Percentiles rank a stretch among this genome's conserved stretches.
These are phyloP conservation scores for Amanita pallidorosea DNA, from an alignment of 768 basidiomycete genomes.

Conservation along the genomic window DNA sequence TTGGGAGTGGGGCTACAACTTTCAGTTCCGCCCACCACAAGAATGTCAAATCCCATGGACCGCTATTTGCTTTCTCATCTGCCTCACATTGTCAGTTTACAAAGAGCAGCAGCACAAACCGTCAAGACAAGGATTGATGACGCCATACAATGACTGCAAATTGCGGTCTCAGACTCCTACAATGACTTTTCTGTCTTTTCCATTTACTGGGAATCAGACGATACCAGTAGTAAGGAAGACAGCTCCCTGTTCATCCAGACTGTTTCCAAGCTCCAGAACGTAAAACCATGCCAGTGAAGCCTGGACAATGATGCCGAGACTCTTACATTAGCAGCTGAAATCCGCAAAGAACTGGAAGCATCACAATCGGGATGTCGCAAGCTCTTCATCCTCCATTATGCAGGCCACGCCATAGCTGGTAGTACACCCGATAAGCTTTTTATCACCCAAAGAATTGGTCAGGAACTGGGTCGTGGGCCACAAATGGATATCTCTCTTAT, in stretches of 20 bases:
- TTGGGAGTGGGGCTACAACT: no score
- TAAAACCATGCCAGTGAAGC: conserved; percentile 5
- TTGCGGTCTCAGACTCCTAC: no score
- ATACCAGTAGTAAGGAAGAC: background rate
- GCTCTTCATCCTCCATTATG: conserved; percentile 9
- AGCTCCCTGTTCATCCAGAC: conserved; percentile 5
- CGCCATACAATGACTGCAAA: no score
- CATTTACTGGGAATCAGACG: no score
- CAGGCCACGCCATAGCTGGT: conserved; percentile 7
- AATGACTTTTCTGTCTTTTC: no score
- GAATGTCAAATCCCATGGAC: no score
- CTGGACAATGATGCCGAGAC: conserved; percentile 1
- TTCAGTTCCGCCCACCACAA: no score
- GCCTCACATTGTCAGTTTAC: no score
- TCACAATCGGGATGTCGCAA: conserved; percentile 7
- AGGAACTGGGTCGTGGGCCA: conserved; percentile 6
- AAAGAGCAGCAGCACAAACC: no score
- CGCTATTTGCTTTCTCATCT: no score
- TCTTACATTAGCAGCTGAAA: conserved; percentile 5
- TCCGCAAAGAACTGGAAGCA: background rate
- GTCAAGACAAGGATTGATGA: no score
- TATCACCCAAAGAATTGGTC: conserved; percentile 8
- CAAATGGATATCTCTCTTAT: conserved; percentile 4
- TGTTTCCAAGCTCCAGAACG: conserved; percentile 4
- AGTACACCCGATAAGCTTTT: conserved; percentile 6